Base-by-base conservation (phyloP, 257 asterid genomes). In the Przewalskia tangutica region DNA sequence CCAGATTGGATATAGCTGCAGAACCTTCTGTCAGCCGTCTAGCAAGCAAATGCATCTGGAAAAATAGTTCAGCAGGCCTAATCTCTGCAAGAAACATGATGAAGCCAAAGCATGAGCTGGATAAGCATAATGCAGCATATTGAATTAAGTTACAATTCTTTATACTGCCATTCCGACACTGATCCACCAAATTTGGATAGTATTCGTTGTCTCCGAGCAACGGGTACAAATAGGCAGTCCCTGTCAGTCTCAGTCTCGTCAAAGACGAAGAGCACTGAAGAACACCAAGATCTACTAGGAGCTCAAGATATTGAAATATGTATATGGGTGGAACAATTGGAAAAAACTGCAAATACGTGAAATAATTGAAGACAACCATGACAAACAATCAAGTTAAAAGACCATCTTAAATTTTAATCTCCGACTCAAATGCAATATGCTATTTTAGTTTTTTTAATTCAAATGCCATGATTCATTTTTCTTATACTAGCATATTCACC, bases 1-100 rank as follows among this genome's bases (percentile, higher is more conserved):
- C 87, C n/a, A 54, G 54, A 85, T 53, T 80, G 27, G 86, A 70
- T 32, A 81, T 84, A 48, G 85, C 77, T 66, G 8, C 64, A 18
- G 90, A 81, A 44, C 81, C 85, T 20, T 81, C 86, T 34, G 73
- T 84, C 27, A 14, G 73, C 50, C 84, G 90, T 81, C 77, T 83
- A 53, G 89, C 81, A 62, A 92, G 91, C 93, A 95, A 88, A 87
- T 92, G 92, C 95, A 91, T 94, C 83, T 95, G 99, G 84, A 95
- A 92, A 18, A 90, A 87, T 50, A 95, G 87, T 85, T 95, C 99
- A n/a, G 97, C 96, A 65, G 99, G 97, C 84, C 86, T 89, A 81
- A 14, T 81, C 82, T 88, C 97, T 95, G 97, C 93, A 85, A 82
- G 48, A 71, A 83, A 83, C 48, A 63, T 53, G 79, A 27, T 44